Evolutionary conservation across 345 rosid genomes (phyloP), one percentile per base, ranked within the genome.

Genomic region (Aethionema arabicum): DNA sequence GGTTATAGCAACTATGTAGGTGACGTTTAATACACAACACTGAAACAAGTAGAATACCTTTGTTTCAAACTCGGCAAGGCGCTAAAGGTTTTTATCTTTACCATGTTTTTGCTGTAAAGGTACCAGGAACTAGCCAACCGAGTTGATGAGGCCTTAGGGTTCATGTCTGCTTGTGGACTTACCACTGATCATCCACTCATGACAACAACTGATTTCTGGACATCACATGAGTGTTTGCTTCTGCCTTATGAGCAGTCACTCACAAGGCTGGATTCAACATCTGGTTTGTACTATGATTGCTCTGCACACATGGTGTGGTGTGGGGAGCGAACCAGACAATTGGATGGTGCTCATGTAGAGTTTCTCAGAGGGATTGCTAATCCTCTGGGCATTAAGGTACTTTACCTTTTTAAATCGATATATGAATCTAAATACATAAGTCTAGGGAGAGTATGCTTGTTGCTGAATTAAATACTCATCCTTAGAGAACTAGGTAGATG

Each of bases 301-400:
- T 80, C 88, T 59, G 82, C 88, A 31, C 85, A 78, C 72, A 80
- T 83, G 88, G 69, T 83, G 15, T 83, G 88, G 88, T 75, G 76
- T 12, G 85, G 88, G 36, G 88, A 83, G 66, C 80, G 85, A 33
- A 83, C 88, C 40, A 59, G 88, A 8, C 88, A 78, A 30, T 61
- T 80, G 62, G 88, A 83, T 78, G 82, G 88, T 68, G 82, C 85
- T 52, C 82, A 80, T 70, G 75, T 83, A 0, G 85, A 83, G 72
- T 83, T 83, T 69, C 67, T 80, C 35, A 74, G 83, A 66, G 88
- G 88, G 31, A 80, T 83, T 16, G 79, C 85, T 43, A 83, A 83
- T 59, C 85, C 85, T 16, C 68, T 83, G 0, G 88, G 85, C 30
- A 68, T 83, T 58, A 80, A 80, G 83, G 87, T 80, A 66, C 49